Conservation (phyloP, 306 rosid species). For the cucumber (Cucumis sativus) region Cucumber_9930_V3 NC_026658.2:17106501-17107000, state of each 20-base stretch:
- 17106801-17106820: not conserved
- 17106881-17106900: too few relatives aligned
- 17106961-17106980: too few relatives aligned
- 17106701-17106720: not conserved
- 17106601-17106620: conserved; percentile 16
- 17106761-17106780: not conserved
- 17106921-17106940: too few relatives aligned
- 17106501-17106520: too few relatives aligned
- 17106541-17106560: too few relatives aligned
- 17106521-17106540: too few relatives aligned
- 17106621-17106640: conserved; percentile 3
- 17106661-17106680: not conserved
- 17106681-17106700: not conserved
- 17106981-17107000: too few relatives aligned
- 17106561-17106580: conserved; percentile 97
- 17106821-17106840: not conserved
- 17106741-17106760: not conserved
- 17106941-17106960: too few relatives aligned
- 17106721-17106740: not conserved
- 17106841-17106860: not conserved
- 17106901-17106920: too few relatives aligned
- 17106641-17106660: not conserved
- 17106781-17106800: not conserved
- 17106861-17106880: not conserved
- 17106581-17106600: conserved; percentile 91